These are phyloP conservation scores for Phytophthora rubi DNA, from an alignment of 352 stramenopile species.

Conservation along the genomic window DNA sequence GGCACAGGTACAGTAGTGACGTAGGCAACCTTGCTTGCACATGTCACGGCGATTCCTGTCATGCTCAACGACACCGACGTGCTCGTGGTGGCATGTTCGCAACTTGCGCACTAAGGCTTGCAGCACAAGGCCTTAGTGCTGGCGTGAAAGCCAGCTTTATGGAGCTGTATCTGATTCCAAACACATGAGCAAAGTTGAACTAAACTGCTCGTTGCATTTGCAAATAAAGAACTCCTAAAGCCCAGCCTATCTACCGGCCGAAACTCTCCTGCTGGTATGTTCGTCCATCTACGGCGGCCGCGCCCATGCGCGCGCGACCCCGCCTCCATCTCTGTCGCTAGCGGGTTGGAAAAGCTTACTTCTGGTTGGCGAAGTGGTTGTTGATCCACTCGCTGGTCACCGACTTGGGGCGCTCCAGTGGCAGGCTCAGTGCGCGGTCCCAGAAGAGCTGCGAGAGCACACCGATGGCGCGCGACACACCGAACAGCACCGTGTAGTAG, in stretches of 20 bases:
- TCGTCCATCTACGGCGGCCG: slow-evolving; percentile 13
- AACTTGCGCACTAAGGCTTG: too few species aligned
- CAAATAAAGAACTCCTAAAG: slow-evolving; percentile 46
- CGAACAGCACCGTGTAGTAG: slow-evolving; percentile 99
- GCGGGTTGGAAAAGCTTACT: slow-evolving; percentile 45
- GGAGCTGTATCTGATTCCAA: too few species aligned
- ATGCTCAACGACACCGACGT: not conserved
- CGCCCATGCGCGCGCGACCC: not conserved
- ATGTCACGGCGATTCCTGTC: not conserved
- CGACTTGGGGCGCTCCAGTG: slow-evolving; percentile 98
- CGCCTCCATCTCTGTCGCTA: slow-evolving; percentile 22
- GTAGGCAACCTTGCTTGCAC: slow-evolving; percentile 9
- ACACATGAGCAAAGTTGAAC: slow-evolving; percentile 3
- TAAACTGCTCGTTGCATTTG: slow-evolving; percentile 39
- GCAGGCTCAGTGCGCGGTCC: slow-evolving; percentile 97
- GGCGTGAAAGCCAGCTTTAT: not conserved
- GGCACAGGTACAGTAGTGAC: not conserved
- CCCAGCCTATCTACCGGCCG: slow-evolving; percentile 31
- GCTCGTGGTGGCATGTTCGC: not conserved
- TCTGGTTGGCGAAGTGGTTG: slow-evolving; percentile 92
- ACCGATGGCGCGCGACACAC: slow-evolving; percentile 97
- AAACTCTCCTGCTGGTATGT: slow-evolving; percentile 29
- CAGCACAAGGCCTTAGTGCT: not conserved
- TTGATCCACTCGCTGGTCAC: slow-evolving; percentile 99
- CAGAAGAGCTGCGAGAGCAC: slow-evolving; percentile 98